These are phyloP conservation scores for Xylaria cubensis DNA, from an alignment of 495 filamentous ascomycete species.

Conservation along the genomic window DNA sequence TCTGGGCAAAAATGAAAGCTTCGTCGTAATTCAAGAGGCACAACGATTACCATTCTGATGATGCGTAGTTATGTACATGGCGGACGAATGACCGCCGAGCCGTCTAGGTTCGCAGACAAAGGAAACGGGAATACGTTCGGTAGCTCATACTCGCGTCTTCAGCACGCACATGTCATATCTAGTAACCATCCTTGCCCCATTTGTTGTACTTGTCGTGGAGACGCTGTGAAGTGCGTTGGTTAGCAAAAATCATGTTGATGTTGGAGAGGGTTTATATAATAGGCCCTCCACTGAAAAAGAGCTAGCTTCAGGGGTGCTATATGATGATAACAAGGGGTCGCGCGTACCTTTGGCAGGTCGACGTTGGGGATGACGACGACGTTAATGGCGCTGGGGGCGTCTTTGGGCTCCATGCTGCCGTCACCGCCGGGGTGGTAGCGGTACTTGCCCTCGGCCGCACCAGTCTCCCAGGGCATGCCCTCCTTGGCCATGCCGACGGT, in stretches of 20 bases:
- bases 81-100: slow-evolving; percentile 10
- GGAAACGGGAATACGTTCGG: slow-evolving; percentile 20
- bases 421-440: slow-evolving; percentile 92
- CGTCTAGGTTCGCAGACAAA: slow-evolving; percentile 20
- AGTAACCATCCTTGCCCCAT: slow-evolving; percentile 82
- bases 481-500: slow-evolving; percentile 73
- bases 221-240: slow-evolving; percentile 55
- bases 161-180: slow-evolving; percentile 1
- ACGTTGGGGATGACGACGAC: slow-evolving; percentile 92
- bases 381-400: slow-evolving; percentile 94
- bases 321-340: neutral
- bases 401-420: slow-evolving; percentile 72
- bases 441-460: slow-evolving; percentile 74
- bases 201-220: slow-evolving; percentile 98
- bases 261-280: neutral
- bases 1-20: neutral
- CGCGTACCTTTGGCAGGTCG: slow-evolving; percentile 84
- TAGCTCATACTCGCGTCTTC: slow-evolving; percentile 18
- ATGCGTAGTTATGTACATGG: slow-evolving; percentile 28
- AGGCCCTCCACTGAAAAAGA: neutral
- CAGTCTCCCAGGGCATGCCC: slow-evolving; percentile 89
- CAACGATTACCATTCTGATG: slow-evolving; percentile 15
- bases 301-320: neutral
- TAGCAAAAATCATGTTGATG: slow-evolving; percentile 6
- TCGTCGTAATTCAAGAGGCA: slow-evolving; percentile 7